Percentiles rank a stretch among this genome's conserved stretches.
These are phyloP conservation scores for Daldinia caldariorum DNA, from an alignment of 495 filamentous ascomycete species.

Conservation along the genomic window DNA sequence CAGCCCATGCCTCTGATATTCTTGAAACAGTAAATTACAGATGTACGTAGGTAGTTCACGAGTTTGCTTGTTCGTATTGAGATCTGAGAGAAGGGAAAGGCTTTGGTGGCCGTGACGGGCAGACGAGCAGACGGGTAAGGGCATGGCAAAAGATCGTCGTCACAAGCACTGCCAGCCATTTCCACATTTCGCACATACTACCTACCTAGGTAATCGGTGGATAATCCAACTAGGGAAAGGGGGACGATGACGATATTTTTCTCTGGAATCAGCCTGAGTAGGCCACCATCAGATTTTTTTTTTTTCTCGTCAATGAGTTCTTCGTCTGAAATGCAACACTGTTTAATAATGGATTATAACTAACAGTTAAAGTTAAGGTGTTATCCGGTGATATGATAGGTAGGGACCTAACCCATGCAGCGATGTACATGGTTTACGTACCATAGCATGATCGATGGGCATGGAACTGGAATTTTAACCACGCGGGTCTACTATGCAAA, in stretches of 20 bases:
- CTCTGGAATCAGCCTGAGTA: slow-evolving; percentile 35
- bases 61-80: slow-evolving; percentile 34
- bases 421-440: neutral
- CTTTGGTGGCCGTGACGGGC: neutral
- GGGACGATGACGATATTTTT: slow-evolving; percentile 32
- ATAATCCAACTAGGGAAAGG: slow-evolving; percentile 28
- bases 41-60: slow-evolving; percentile 13
- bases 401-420: slow-evolving; percentile 1
- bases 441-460: neutral
- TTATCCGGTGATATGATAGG: slow-evolving; percentile 16
- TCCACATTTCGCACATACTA: slow-evolving; percentile 33
- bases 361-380: slow-evolving; percentile 30
- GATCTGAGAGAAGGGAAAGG: slow-evolving; percentile 28
- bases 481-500: neutral
- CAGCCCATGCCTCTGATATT: slow-evolving; percentile 23
- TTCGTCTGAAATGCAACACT: slow-evolving; percentile 15
- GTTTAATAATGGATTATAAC: slow-evolving; percentile 11
- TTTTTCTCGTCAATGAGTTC: slow-evolving; percentile 13
- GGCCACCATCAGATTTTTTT: slow-evolving; percentile 19
- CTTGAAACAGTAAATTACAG: neutral
- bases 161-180: slow-evolving; percentile 35
- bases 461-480: slow-evolving; percentile 9
- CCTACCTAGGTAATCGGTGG: slow-evolving; percentile 7
- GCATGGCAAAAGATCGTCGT: slow-evolving; percentile 44
- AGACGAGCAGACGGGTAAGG: slow-evolving; percentile 3